phyloP scores from a whole-genome alignment of 768 basidiomycete species.

The Galerina sulciceps region DNA sequence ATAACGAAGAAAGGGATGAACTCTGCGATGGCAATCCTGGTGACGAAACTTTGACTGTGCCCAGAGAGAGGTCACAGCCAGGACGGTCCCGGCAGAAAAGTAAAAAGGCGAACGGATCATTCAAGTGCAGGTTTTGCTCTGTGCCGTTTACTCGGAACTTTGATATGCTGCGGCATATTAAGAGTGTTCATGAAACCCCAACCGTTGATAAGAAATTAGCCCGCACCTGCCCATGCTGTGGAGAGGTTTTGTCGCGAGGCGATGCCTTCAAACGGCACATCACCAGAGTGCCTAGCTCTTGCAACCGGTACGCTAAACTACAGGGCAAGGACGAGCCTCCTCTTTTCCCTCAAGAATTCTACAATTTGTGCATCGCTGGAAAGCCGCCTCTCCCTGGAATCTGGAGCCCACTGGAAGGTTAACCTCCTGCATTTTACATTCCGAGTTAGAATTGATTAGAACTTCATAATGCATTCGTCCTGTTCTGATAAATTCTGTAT shows the following conservation, averaged over 20 bases:
- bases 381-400: slow-evolving; percentile 1
- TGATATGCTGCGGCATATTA: slow-evolving; percentile 22
- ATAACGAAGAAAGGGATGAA: background rate
- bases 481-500: too few relatives aligned
- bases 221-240: slow-evolving; percentile 21
- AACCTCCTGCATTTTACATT: background rate
- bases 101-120: background rate
- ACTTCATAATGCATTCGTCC: too few relatives aligned
- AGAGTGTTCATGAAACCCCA: slow-evolving; percentile 15
- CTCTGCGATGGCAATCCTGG: background rate
- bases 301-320: slow-evolving; percentile 3
- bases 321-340: background rate
- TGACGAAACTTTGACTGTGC: background rate
- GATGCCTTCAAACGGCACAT: slow-evolving; percentile 18
- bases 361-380: background rate
- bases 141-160: slow-evolving; percentile 21
- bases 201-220: background rate
- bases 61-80: background rate
- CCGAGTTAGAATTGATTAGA: too few relatives aligned
- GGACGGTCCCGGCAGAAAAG: background rate
- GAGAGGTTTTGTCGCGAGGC: slow-evolving; percentile 9
- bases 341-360: background rate
- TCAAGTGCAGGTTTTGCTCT: slow-evolving; percentile 17
- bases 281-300: slow-evolving; percentile 3
- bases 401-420: background rate